phyloP scores from a whole-genome alignment of 148 eudicot genomes.

The Dysphania ambrosioides region DNA sequence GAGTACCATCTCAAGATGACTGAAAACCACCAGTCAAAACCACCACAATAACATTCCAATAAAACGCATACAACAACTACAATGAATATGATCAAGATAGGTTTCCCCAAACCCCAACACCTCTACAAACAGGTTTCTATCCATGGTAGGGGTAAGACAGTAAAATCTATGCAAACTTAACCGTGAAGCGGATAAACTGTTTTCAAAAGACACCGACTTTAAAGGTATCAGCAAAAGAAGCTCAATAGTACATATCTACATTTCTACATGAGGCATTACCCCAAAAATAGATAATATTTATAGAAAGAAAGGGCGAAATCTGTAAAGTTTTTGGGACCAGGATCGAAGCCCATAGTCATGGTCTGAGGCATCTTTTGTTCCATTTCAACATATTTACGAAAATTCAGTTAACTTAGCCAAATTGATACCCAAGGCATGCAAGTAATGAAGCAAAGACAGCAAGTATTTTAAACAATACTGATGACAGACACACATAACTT shows the following conservation, averaged over 20 bases:
- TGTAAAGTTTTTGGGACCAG: slow-evolving; percentile 18
- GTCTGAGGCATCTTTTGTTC: slow-evolving; percentile 21
- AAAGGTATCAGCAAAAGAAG: slow-evolving; percentile 1
- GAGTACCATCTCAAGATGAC: too few relatives aligned
- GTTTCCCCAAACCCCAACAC: not conserved
- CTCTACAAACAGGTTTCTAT: not conserved
- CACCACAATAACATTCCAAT: too few relatives aligned
- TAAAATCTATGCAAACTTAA: not conserved
- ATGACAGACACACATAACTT: slow-evolving; percentile 21
- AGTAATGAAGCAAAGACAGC: slow-evolving; percentile 15
- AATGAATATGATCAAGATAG: not conserved
- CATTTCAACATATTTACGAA: slow-evolving; percentile 35
- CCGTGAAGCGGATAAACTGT: too few relatives aligned
- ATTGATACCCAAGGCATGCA: slow-evolving; percentile 27
- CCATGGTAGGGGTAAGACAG: too few relatives aligned
- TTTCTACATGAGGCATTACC: not conserved
- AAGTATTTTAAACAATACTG: slow-evolving; percentile 20
- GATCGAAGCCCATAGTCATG: slow-evolving; percentile 10
- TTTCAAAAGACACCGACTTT: not conserved
- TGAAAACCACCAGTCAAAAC: too few relatives aligned
- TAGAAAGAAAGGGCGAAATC: slow-evolving; percentile 13
- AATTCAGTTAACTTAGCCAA: too few relatives aligned
- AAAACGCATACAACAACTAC: not conserved
- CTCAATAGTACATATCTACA: slow-evolving; percentile 6
- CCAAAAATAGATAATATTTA: not conserved